Base-by-base conservation (phyloP, 768 basidiomycete genomes). In the Galerina sulciceps region DNA sequence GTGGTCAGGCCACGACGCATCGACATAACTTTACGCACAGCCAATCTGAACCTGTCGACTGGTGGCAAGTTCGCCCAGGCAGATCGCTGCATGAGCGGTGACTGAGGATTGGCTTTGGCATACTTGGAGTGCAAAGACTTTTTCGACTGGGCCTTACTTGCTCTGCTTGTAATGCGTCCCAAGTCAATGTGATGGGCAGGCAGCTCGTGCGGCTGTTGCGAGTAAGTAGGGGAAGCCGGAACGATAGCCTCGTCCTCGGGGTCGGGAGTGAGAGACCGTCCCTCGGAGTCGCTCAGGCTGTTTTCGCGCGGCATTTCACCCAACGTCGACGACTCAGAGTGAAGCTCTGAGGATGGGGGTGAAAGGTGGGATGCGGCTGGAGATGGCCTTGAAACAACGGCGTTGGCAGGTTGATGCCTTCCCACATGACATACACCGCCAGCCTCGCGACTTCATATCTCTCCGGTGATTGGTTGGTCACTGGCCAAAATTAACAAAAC, bases 231-330 rank as follows among this genome's bases (percentile, higher is more conserved):
- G 1, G 60, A 44, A 38, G 61, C 51, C 0, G 60, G 63, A 11
- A 59, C 35, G 13, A 46, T 40, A 42, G 54, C 40, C 6, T 42
- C 42, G 4, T 67, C 63, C 20, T 76, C 77, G 4, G 81, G 69
- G 70, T 88, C 86, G n/a, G 87, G 85, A 4, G 87, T 88, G 52
- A 89, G 73, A 9, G 87, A 88, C 23, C 86, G 80, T 20, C 85
- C 84, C 31, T 85, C 86, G 36, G 84, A 85, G 70, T 89, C 87
- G 62, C 77, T 79, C 73, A 87, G 81, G 71, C 86, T 87, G 73
- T 88, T 87, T 67, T 86, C 85, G 55, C 86, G 79, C 45, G 87
- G 84, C 87, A 88, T 87, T 15, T n/a, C 8, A 31, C 26, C 26
- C 26, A 31, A 31, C 26, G 8, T 18, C 23, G 45, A 31, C 0